Conservation (phyloP, 2,329 filamentous ascomycete genomes). For the Tympanopsis confertula region DNA sequence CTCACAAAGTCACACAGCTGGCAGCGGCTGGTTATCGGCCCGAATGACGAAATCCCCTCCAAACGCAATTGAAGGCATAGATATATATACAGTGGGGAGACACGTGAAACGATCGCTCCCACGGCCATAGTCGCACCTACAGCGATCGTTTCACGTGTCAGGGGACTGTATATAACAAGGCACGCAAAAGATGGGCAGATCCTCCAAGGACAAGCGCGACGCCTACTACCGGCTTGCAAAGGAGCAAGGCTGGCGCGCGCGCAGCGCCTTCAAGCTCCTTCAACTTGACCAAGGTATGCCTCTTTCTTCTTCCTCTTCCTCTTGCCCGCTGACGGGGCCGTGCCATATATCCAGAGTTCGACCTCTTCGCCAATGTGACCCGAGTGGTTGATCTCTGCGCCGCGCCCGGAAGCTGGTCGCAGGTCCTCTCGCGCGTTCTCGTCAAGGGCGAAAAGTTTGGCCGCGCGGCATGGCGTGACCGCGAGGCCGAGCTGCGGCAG, state of each 20-base stretch:
- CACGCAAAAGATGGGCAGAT: conserved; percentile 61
- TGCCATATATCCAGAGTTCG: conserved; percentile 25
- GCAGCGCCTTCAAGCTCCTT: conserved; percentile 65
- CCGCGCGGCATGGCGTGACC: conserved; percentile 48
- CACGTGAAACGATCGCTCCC: no score
- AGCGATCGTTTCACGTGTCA: no score
- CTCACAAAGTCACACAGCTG: no score
- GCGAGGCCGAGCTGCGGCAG: conserved; percentile 8
- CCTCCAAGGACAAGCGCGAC: conserved; percentile 68
- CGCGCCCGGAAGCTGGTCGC: conserved; percentile 65
- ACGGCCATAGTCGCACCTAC: no score
- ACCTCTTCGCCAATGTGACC: conserved; percentile 35
- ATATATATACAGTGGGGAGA: no score
- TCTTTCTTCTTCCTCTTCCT: conserved; percentile 37
- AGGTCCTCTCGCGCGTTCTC: conserved; percentile 59
- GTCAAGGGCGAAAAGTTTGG: conserved; percentile 64
- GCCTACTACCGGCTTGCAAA: conserved; percentile 68
- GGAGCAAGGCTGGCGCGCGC: conserved; percentile 67
- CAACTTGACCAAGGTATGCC: conserved; percentile 66
- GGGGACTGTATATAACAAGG: no score
- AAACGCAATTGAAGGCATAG: no score
- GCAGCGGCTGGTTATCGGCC: no score
- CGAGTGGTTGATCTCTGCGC: conserved; percentile 66
- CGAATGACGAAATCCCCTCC: no score
- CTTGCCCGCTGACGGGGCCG: background rate